Conservation (phyloP, 768 basidiomycete genomes). For the Russula dissimulans region DNA sequence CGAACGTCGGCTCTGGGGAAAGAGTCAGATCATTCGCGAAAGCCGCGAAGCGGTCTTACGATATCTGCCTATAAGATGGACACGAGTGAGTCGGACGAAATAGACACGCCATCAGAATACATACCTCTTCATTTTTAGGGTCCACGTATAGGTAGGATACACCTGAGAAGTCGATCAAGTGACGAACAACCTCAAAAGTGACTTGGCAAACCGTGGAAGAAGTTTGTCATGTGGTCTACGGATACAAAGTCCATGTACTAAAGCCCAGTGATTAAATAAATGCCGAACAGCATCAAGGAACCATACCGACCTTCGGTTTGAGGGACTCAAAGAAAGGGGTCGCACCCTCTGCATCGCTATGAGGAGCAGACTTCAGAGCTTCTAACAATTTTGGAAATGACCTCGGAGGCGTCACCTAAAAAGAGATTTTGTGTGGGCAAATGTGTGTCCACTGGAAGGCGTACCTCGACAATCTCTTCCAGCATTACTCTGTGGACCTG, state of each 20-base stretch:
- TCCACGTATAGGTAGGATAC: slow-evolving; percentile 19
- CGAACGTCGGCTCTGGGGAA: slow-evolving; percentile 55
- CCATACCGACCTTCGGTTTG: slow-evolving; percentile 9
- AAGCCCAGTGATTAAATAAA: background rate
- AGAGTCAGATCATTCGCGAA: background rate
- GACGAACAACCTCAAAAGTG: background rate
- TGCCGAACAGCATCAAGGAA: background rate
- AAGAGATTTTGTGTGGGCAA: slow-evolving; percentile 5
- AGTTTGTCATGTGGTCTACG: slow-evolving; percentile 53
- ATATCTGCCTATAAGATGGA: slow-evolving; percentile 7
- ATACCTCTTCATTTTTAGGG: slow-evolving; percentile 16
- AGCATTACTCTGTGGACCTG: slow-evolving; percentile 60
- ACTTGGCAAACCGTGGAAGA: slow-evolving; percentile 32
- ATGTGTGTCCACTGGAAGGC: background rate
- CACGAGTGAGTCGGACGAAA: slow-evolving; percentile 18
- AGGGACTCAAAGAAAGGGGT: slow-evolving; percentile 16
- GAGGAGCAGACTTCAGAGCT: slow-evolving; percentile 19
- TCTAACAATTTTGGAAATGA: slow-evolving; percentile 37
- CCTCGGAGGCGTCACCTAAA: slow-evolving; percentile 56
- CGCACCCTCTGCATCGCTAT: slow-evolving; percentile 12
- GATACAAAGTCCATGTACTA: slow-evolving; percentile 44
- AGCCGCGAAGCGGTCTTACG: slow-evolving; percentile 10
- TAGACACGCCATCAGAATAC: background rate
- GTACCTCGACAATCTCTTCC: slow-evolving; percentile 62
- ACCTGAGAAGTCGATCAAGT: slow-evolving; percentile 3